These are phyloP conservation scores for Fusarium euwallaceae DNA, from an alignment of 2,329 filamentous ascomycete genomes.

Conservation along the genomic window DNA sequence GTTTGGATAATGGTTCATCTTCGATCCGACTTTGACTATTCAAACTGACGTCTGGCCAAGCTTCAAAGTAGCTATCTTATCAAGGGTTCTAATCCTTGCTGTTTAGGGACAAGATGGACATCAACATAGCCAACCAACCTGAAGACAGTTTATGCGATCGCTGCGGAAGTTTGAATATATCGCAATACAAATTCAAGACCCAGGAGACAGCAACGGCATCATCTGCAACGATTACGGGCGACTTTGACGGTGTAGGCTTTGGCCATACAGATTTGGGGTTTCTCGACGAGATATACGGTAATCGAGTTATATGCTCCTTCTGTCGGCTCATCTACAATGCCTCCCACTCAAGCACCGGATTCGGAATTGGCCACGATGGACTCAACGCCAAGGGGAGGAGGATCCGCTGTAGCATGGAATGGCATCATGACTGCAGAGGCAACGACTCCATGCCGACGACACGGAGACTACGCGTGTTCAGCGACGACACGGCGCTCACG, in stretches of 20 bases:
- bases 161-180: background rate
- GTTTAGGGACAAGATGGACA: background rate
- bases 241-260: background rate
- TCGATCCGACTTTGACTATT: background rate
- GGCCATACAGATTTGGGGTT: background rate
- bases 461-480: background rate
- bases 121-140: background rate
- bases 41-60: background rate
- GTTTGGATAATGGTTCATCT: background rate
- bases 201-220: background rate
- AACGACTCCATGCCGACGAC: background rate
- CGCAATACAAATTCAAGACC: background rate
- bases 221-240: background rate
- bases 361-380: background rate
- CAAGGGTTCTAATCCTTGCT: background rate
- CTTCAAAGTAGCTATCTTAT: fast-evolving
- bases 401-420: background rate
- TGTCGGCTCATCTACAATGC: background rate
- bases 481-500: background rate
- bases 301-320: background rate
- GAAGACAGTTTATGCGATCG: background rate
- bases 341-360: background rate
- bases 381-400: background rate
- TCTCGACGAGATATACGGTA: background rate
- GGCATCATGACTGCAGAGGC: background rate